Percentiles rank a stretch among this genome's conserved stretches.
These are phyloP conservation scores for Spatholobus suberectus DNA, from an alignment of 306 rosid genomes.

Conservation along the genomic window DNA sequence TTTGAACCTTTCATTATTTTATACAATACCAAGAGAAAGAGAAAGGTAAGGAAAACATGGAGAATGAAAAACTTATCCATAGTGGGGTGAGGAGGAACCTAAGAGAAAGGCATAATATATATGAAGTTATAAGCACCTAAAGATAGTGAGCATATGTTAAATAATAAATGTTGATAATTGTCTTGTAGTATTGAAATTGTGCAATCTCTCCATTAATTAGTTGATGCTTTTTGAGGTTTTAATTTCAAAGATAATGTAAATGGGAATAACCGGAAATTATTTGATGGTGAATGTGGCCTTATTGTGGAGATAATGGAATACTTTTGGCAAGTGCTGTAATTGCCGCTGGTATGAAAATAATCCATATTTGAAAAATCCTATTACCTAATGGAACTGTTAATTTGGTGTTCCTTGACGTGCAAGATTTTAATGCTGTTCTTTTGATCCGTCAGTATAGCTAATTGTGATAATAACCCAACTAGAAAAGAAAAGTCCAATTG, in stretches of 20 bases:
- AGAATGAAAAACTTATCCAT: neutral
- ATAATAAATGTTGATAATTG: neutral
- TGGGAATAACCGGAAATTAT: neutral
- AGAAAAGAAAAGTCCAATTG: neutral
- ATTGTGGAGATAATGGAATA: neutral
- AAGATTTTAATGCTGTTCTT: neutral
- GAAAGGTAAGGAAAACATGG: neutral
- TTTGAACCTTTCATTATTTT: neutral
- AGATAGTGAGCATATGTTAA: neutral
- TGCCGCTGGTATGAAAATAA: neutral
- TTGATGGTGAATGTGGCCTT: neutral
- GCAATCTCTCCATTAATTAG: neutral
- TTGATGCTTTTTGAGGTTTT: neutral
- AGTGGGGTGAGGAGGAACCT: neutral
- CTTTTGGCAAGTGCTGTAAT: neutral
- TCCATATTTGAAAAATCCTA: neutral
- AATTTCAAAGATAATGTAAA: neutral
- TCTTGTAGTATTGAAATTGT: neutral
- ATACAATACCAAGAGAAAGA: slow-evolving; percentile 12
- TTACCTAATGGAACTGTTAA: neutral
- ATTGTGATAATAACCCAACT: neutral
- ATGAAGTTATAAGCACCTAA: neutral
- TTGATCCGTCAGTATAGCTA: neutral
- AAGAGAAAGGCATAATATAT: neutral
- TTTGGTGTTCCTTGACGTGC: neutral